phyloP scores from a whole-genome alignment of 164 flowering plant genomes.

The Euptelea pleiosperma region DNA sequence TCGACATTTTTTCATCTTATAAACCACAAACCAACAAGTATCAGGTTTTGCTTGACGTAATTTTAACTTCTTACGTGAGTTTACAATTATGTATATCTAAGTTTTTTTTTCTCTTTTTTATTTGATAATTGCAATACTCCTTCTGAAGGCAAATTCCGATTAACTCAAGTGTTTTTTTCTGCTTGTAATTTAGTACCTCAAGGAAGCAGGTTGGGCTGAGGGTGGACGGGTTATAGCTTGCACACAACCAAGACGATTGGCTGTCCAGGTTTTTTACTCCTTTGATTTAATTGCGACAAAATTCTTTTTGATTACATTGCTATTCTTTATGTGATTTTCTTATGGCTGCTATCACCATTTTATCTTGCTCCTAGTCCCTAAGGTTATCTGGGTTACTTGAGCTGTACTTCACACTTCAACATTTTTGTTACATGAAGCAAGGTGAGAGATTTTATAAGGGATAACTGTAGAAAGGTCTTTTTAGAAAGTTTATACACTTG shows the following conservation, averaged over 20 bases:
- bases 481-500: background rate
- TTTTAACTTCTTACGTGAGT: too few species aligned
- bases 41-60: too few species aligned
- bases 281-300: background rate
- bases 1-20: too few species aligned
- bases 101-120: too few species aligned
- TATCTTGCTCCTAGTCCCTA: background rate
- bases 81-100: too few species aligned
- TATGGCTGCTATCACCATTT: background rate
- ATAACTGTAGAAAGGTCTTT: background rate
- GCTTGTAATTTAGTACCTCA: constrained; percentile 56
- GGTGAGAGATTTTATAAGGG: too few species aligned
- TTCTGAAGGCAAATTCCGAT: too few species aligned
- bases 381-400: background rate
- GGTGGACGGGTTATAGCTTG: constrained; percentile 90
- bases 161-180: constrained; percentile 7
- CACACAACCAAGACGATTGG: constrained; percentile 90
- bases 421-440: too few species aligned
- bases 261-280: constrained; percentile 64
- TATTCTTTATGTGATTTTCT: background rate
- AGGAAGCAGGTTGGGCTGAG: constrained; percentile 98
- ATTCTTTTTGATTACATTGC: background rate
- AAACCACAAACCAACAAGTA: too few species aligned
- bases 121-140: too few species aligned
- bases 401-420: too few species aligned